These are phyloP conservation scores for Torulaspora quercuum DNA, from an alignment of 805 yeast species.

Conservation along the genomic window DNA sequence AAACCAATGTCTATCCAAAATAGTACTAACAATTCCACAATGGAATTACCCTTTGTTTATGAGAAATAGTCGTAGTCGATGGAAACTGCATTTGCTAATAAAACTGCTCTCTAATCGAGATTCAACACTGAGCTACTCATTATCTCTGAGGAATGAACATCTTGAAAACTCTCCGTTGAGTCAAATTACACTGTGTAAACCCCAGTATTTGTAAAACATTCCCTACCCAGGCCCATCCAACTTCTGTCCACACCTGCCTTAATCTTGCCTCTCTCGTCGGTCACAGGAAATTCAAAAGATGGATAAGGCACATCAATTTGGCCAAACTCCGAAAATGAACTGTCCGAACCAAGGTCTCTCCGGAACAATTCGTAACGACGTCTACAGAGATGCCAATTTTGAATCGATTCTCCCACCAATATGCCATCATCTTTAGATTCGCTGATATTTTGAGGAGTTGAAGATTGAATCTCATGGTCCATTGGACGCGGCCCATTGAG, in stretches of 20 bases:
- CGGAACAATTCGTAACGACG: constrained; percentile 78
- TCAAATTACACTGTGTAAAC: constrained; percentile 85
- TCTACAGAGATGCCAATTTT: constrained; percentile 95
- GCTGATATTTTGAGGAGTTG: constrained; percentile 24
- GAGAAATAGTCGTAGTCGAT: constrained; percentile 96
- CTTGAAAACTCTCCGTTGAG: constrained; percentile 56
- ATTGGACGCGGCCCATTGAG: constrained; percentile 3
- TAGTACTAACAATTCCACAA: too few relatives aligned
- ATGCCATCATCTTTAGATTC: constrained; percentile 44
- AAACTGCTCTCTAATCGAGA: constrained; percentile 77
- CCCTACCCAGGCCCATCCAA: constrained; percentile 94
- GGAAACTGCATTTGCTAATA: constrained; percentile 84
- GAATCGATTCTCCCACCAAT: constrained; percentile 79
- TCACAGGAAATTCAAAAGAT: constrained; percentile 80
- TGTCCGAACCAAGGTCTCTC: constrained; percentile 38
- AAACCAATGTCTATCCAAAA: too few relatives aligned
- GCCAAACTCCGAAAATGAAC: constrained; percentile 71
- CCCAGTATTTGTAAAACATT: constrained; percentile 91
- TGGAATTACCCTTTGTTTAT: too few relatives aligned
- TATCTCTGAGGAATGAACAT: constrained; percentile 46
- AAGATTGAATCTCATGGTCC: constrained; percentile 7
- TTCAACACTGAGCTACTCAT: constrained; percentile 46
- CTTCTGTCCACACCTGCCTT: constrained; percentile 82
- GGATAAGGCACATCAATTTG: constrained; percentile 81
- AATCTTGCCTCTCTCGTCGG: constrained; percentile 53